These are phyloP conservation scores for Spatholobus suberectus DNA, from an alignment of 306 rosid genomes.

Conservation along the genomic window DNA sequence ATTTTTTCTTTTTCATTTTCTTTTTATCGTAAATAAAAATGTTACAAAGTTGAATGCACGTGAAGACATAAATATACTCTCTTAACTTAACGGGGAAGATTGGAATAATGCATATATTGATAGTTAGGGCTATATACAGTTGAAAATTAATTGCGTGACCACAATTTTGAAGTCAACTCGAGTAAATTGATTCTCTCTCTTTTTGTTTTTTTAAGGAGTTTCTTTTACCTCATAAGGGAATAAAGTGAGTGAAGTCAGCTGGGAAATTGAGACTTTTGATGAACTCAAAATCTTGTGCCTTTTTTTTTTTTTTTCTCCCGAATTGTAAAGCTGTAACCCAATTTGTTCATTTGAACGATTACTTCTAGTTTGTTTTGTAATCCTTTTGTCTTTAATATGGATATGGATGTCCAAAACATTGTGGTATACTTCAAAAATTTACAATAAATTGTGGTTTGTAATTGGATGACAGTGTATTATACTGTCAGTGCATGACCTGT, in stretches of 20 bases:
- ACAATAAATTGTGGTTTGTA: too few relatives aligned
- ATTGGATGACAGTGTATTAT: too few relatives aligned
- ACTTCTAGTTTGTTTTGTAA: neutral
- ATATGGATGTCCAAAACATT: neutral
- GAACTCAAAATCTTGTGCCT: neutral
- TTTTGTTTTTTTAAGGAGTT: neutral
- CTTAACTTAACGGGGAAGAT: conserved; percentile 47
- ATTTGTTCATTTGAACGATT: neutral
- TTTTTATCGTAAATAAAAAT: neutral
- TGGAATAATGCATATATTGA: conserved; percentile 50
- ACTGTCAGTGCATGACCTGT: too few relatives aligned
- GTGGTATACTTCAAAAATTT: neutral
- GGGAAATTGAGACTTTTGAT: conserved; percentile 3
- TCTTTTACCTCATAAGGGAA: conserved; percentile 14
- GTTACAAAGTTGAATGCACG: conserved; percentile 43
- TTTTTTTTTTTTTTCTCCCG: neutral
- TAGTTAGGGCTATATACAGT: neutral
- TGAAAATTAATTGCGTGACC: conserved; percentile 41
- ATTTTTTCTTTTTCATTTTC: neutral
- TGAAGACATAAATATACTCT: conserved; percentile 39
- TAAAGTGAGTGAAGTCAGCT: conserved; percentile 28
- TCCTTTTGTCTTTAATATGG: neutral
- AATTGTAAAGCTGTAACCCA: neutral
- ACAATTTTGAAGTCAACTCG: conserved; percentile 42
- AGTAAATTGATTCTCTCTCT: conserved; percentile 7